A percentile compares a stretch with the other conserved stretches of the same genome.
Conservation (phyloP, 345 rosid genomes). For the Euclidium syriacum region DNA sequence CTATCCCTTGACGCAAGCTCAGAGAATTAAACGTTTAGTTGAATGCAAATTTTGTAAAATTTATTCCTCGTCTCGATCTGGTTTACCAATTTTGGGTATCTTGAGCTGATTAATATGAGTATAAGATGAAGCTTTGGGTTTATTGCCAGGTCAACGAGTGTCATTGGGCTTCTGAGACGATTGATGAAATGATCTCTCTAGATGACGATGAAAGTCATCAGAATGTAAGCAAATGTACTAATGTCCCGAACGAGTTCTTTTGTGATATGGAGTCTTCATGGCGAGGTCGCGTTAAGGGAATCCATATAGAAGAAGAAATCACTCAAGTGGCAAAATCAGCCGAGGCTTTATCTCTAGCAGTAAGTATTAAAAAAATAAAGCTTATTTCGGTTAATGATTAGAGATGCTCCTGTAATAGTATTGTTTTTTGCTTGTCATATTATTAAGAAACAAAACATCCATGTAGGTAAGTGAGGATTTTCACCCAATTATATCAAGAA, state of each 20-base stretch:
- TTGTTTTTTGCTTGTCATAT: neutral
- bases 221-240: slow-evolving; percentile 34
- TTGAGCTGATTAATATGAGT: slow-evolving; percentile 3
- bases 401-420: neutral
- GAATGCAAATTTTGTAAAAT: neutral
- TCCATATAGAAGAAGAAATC: slow-evolving; percentile 67
- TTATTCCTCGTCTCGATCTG: neutral
- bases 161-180: slow-evolving; percentile 58
- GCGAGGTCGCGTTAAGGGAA: slow-evolving; percentile 78
- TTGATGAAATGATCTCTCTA: slow-evolving; percentile 59
- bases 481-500: slow-evolving; percentile 68
- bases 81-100: neutral
- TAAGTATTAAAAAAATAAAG: slow-evolving; percentile 29
- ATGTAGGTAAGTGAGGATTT: slow-evolving; percentile 78
- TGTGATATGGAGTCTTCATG: slow-evolving; percentile 88
- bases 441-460: slow-evolving; percentile 3
- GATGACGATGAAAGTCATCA: slow-evolving; percentile 62
- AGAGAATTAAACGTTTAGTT: neutral
- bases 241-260: slow-evolving; percentile 73
- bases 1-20: neutral
- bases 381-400: neutral
- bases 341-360: slow-evolving; percentile 65
- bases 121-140: neutral
- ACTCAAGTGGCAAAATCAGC: slow-evolving; percentile 61
- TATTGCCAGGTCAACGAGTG: slow-evolving; percentile 68